Percentiles rank a stretch among this genome's conserved stretches.
Conservation (phyloP, 164 flowering plant species). For the Vitis cinerea region DNA sequence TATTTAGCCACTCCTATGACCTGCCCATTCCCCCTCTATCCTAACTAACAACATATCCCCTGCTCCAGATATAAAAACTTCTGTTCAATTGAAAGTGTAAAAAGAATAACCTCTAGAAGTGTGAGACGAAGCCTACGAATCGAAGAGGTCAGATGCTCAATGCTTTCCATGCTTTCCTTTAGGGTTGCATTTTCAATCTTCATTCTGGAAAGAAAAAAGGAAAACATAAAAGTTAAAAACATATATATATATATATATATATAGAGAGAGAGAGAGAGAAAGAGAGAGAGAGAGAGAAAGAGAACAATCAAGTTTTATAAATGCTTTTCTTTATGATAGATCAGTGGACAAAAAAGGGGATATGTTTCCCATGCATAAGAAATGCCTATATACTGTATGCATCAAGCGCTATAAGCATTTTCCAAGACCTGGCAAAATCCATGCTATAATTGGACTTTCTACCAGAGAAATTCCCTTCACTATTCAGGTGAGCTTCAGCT, state of each 20-base stretch:
- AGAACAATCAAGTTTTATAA: too few relatives aligned
- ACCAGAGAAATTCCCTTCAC: conserved; percentile 28
- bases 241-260: too few relatives aligned
- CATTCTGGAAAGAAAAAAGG: conserved; percentile 42
- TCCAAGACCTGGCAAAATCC: conserved; percentile 76
- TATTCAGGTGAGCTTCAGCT: conserved; percentile 22
- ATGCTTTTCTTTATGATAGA: not conserved
- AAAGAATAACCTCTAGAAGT: conserved; percentile 58
- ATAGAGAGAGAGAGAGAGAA: not conserved
- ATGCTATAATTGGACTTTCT: conserved; percentile 37
- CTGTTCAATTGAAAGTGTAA: not conserved
- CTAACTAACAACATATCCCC: too few relatives aligned
- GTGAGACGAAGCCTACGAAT: conserved; percentile 71
- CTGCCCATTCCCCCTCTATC: too few relatives aligned
- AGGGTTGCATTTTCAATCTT: conserved; percentile 88
- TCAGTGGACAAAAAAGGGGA: not conserved
- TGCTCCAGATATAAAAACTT: too few relatives aligned
- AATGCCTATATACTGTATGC: not conserved
- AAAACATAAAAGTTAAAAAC: not conserved
- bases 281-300: not conserved
- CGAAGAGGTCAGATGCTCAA: conserved; percentile 74
- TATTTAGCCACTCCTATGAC: too few relatives aligned
- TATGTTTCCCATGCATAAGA: not conserved
- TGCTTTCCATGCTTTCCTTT: conserved; percentile 74
- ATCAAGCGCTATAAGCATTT: not conserved